Evolutionary conservation across 2,329 filamentous ascomycete species (phyloP).

Genomic region (Cladorrhinum sp.): DNA sequence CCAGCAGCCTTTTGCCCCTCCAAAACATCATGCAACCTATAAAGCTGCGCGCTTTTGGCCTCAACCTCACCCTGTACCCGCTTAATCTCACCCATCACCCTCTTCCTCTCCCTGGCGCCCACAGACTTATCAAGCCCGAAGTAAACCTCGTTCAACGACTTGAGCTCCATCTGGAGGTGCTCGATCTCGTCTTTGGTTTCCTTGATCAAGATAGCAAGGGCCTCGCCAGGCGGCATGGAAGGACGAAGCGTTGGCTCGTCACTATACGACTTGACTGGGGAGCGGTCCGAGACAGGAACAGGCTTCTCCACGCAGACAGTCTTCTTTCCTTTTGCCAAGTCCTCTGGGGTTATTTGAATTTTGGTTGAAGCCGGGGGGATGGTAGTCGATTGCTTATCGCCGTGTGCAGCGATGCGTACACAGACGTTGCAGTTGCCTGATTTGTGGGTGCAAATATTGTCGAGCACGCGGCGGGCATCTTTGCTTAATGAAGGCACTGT

Average conservation of each 20-base stretch:
- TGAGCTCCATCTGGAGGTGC: slow-evolving; percentile 67
- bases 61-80: slow-evolving; percentile 62
- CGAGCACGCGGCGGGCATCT: slow-evolving; percentile 51
- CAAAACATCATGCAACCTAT: slow-evolving; percentile 77
- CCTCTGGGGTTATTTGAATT: slow-evolving; percentile 35
- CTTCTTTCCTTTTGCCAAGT: slow-evolving; percentile 47
- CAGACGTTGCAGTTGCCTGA: slow-evolving; percentile 58
- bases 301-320: slow-evolving; percentile 62
- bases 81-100: slow-evolving; percentile 59
- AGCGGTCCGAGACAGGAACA: slow-evolving; percentile 61
- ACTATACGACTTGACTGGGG: slow-evolving; percentile 31
- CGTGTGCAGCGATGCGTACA: slow-evolving; percentile 44
- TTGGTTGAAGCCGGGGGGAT: slow-evolving; percentile 4
- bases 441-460: slow-evolving; percentile 53
- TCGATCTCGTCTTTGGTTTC: slow-evolving; percentile 74
- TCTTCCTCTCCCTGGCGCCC: slow-evolving; percentile 61
- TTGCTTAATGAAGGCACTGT: slow-evolving; percentile 47
- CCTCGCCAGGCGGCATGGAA: slow-evolving; percentile 65
- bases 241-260: slow-evolving; percentile 61
- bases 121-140: slow-evolving; percentile 64
- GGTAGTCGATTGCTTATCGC: slow-evolving; percentile 14
- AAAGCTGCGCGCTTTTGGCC: slow-evolving; percentile 74
- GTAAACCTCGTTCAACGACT: slow-evolving; percentile 55
- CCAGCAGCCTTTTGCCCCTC: slow-evolving; percentile 71
- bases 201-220: slow-evolving; percentile 81